Evolutionary conservation across 1,139 yeast genomes (phyloP).

Genomic region (Candida sp.): DNA sequence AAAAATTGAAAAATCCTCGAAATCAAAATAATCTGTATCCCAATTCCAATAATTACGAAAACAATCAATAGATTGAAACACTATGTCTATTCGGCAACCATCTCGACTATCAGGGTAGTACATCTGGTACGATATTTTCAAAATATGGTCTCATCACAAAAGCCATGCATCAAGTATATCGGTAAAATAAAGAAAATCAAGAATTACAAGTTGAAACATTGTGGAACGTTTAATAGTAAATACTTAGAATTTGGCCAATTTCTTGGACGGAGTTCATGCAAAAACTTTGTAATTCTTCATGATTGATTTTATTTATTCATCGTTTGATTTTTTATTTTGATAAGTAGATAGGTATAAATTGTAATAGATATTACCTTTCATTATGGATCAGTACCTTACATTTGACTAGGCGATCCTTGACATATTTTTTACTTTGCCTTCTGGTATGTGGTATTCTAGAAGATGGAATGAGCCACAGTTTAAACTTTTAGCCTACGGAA

Average conservation of each 20-base stretch:
- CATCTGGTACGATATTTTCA: neutral
- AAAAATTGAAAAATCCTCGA: neutral
- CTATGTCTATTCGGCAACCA: neutral
- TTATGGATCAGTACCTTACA: neutral
- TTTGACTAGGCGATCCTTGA: neutral
- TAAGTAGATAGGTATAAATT: no score
- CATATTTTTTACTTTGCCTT: neutral
- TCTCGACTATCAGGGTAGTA: neutral
- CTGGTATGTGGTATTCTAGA: no score
- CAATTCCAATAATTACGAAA: neutral
- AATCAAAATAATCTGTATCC: neutral
- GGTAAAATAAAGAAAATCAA: neutral
- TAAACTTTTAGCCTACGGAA: no score
- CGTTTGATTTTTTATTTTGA: no score
- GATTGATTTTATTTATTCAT: no score
- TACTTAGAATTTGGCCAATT: neutral
- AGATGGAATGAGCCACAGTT: no score
- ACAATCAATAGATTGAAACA: neutral
- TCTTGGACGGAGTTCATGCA: no score
- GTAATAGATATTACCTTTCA: neutral
- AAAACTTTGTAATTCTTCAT: no score
- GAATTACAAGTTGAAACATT: neutral
- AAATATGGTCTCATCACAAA: neutral
- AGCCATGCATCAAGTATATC: neutral
- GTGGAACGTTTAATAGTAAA: neutral